These are phyloP conservation scores for Puccinia triticina DNA, from an alignment of 1,284 basidiomycete genomes.

Conservation along the genomic window DNA sequence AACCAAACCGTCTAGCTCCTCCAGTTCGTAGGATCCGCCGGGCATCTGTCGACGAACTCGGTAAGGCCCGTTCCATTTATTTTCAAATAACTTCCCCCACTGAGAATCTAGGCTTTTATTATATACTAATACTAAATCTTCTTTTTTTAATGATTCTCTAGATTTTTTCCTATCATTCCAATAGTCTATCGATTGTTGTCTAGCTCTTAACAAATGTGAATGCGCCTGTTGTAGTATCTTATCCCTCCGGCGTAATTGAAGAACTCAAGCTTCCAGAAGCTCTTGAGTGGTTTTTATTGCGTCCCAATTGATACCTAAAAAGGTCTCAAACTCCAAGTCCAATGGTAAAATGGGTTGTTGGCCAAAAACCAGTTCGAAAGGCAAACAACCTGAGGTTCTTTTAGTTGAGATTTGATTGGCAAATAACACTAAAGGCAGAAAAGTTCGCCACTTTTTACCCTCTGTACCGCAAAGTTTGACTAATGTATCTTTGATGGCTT, in stretches of 20 bases:
- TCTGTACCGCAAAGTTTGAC: neutral
- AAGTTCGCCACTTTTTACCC: slow-evolving; percentile 8
- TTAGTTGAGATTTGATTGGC: neutral
- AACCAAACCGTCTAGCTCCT: neutral
- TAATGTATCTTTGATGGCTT: neutral
- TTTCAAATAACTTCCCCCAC: slow-evolving; percentile 18
- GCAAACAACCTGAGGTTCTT: neutral
- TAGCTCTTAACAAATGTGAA: too few species aligned
- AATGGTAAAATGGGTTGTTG: slow-evolving; percentile 13
- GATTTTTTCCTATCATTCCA: neutral
- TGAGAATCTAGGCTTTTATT: too few species aligned
- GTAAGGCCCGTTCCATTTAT: neutral
- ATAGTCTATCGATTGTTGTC: neutral
- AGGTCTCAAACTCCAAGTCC: slow-evolving; percentile 23
- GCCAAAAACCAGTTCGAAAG: slow-evolving; percentile 23
- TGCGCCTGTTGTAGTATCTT: neutral
- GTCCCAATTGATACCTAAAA: neutral
- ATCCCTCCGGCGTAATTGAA: neutral
- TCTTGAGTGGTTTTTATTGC: neutral
- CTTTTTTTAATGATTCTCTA: neutral
- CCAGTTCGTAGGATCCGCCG: neutral
- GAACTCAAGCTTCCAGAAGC: neutral
- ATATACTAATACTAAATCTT: neutral
- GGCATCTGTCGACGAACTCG: neutral
- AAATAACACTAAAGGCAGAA: slow-evolving; percentile 16